Percentiles rank a stretch among this genome's conserved stretches.
These are phyloP conservation scores for Melampsora larici-populina DNA, from an alignment of 1,284 basidiomycete genomes.

Conservation along the genomic window DNA sequence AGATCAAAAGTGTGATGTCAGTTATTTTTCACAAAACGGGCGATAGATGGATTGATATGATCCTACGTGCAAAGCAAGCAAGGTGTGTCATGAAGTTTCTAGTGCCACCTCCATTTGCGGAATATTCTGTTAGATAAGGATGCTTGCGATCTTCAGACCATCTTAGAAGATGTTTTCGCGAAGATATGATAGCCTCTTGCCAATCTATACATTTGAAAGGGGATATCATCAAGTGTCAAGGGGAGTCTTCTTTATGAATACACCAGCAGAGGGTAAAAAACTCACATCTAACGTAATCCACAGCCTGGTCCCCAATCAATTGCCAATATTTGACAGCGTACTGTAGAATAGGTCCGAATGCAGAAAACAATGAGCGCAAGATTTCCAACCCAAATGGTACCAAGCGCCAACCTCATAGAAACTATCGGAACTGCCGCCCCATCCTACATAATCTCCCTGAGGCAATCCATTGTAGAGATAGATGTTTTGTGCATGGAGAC, in stretches of 20 bases:
- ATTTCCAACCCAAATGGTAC: neutral
- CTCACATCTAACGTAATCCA: slow-evolving; percentile 22
- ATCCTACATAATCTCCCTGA: neutral
- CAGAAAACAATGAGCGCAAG: neutral
- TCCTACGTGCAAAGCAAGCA: slow-evolving; percentile 35
- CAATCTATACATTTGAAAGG: slow-evolving; percentile 19
- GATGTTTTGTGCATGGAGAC: slow-evolving; percentile 17
- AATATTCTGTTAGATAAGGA: slow-evolving; percentile 27
- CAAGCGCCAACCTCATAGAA: slow-evolving; percentile 8
- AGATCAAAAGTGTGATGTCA: neutral
- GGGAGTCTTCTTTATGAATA: neutral
- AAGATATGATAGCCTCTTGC: slow-evolving; percentile 21
- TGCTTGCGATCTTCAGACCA: slow-evolving; percentile 26
- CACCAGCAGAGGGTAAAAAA: too few species aligned
- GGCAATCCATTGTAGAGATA: neutral
- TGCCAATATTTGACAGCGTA: slow-evolving; percentile 42
- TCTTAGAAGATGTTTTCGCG: slow-evolving; percentile 27
- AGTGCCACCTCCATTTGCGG: slow-evolving; percentile 3
- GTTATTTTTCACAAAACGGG: neutral
- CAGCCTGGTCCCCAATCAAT: slow-evolving; percentile 25
- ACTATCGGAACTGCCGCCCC: slow-evolving; percentile 28
- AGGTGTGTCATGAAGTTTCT: slow-evolving; percentile 26
- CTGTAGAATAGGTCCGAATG: neutral
- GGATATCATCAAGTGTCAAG: neutral
- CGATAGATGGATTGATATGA: neutral